Base-by-base conservation (phyloP, 371 early-diverging fungal species). In the Apophysomyces ossiformis region DNA sequence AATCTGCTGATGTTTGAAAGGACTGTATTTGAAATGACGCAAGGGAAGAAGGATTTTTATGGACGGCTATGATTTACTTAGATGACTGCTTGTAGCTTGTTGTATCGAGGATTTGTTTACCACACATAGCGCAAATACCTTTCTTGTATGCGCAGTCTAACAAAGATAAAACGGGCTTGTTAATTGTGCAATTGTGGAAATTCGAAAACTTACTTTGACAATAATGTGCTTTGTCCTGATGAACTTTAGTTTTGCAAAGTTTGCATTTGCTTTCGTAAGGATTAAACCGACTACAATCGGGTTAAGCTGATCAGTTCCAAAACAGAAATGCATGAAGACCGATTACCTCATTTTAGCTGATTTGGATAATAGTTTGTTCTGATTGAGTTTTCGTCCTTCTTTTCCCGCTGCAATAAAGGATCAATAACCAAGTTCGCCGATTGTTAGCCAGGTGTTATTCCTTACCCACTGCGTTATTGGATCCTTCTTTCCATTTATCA, bases 71-170 rank as follows among this genome's bases (percentile, higher is more conserved):
- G 68, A 7, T 50, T 69, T 73, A 87, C 65, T 86, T 87, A 32
- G 84, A 69, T 9, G 83, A 78, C 72, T 89, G 90, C 64, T 87
- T 90, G 73, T 90, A 89, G 58, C 69, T 74, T 9, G 68, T 83
- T 12, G 84, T 83, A 75, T 92, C 90, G 7, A 90, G 67, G 11
- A 92, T 81, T 64, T 89, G 85, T 50, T 87, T 86, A 15, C 93
- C 93, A 72, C 93, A 92, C 86, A 92, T 90, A 7, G 90, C 88
- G 69, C 93, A 92, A 44, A 91, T 88, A 58, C 92, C 93, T 61
- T 87, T 84, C 68, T 91, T 89, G 62, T 90, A 89, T 4, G 89
- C 83, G 60, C 90, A 89, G 16, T 73, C 83, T 84, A 70, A 65
- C 54, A 5, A 57, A 61, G n/a, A 41, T 43, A 26, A 26, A 26